phyloP scores from a whole-genome alignment of 257 asterid species.

The Galeopsis tetrahit region DNA sequence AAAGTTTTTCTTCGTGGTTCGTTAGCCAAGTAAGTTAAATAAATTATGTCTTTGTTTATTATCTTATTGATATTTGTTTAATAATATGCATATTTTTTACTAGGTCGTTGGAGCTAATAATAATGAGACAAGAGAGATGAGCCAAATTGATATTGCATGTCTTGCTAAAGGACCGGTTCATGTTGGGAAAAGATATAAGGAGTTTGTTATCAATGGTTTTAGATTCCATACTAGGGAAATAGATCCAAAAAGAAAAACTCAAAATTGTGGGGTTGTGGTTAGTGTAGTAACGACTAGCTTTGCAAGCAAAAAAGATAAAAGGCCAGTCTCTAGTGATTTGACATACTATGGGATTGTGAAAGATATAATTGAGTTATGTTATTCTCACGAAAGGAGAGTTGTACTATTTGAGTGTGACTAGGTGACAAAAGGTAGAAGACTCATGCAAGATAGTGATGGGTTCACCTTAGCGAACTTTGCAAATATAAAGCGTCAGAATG shows the following conservation, averaged over 20 bases:
- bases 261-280: neutral
- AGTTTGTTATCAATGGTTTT: neutral
- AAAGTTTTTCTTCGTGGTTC: neutral
- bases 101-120: neutral
- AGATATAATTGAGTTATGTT: neutral
- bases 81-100: neutral
- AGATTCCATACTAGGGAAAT: neutral
- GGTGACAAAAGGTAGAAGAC: neutral
- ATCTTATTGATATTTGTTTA: neutral
- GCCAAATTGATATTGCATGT: neutral
- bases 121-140: neutral
- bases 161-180: neutral
- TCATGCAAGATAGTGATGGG: neutral
- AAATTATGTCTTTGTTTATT: neutral
- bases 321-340: neutral
- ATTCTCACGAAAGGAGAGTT: neutral
- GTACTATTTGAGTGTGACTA: neutral
- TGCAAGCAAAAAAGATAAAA: neutral
- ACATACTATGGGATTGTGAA: neutral
- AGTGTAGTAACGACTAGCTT: neutral
- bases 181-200: neutral
- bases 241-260: neutral
- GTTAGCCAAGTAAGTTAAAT: neutral
- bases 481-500: neutral
- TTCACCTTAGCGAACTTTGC: constrained; percentile 1